Evolutionary conservation across 129 eudicot species (phyloP), one percentile per base, ranked within the genome.

Genomic region (sunflower (Helianthus annuus)): DNA sequence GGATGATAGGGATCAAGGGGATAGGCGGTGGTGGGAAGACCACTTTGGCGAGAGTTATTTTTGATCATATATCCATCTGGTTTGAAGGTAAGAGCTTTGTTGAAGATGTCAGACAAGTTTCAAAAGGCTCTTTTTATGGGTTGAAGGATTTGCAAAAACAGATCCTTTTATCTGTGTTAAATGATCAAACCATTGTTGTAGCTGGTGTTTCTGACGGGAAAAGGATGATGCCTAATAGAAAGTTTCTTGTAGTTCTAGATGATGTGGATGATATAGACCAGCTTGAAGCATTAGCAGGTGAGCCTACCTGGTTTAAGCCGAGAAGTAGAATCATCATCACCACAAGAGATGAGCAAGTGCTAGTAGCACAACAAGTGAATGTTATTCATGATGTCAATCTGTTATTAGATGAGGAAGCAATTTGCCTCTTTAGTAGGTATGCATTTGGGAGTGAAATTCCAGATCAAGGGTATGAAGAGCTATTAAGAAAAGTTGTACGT

Each of bases 261-360:
- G 73, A 68, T 34, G 62, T 68, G 15, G 73, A 68, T 53, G 15
- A 69, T 17, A 36, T 15, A 53, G 19, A 15, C 3, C 74, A 69
- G 2, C 74, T 69, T 36, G 12, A 69, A 17, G 74, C 74, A 6
- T 70, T 70, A 39, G 65, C 74, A 3, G 36, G 64, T 69, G 51
- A 69, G 4, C 62, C 0, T 49, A 49, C 16, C 0, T 68, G 73
- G 73, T 68, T 68, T 68, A 68, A 68, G 14, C 2, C 44, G 4
- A 61, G 73, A 49, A 68, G 73, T 68, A 49, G 32, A 51, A 29
- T 68, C n/a, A 51, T 68, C 61, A 68, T 68, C 38, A 68, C 73
- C 51, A 49, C 62, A 32, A 51, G 48, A 29, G 62, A 68, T 51
- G 29, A 15, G 15, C 61, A 68, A 51, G 62, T 51, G 4, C n/a